Percentiles rank a stretch among this genome's conserved stretches.
Evolutionary conservation across 2,329 filamentous ascomycete species (phyloP).

Genomic region (Fusarium paranaense): DNA sequence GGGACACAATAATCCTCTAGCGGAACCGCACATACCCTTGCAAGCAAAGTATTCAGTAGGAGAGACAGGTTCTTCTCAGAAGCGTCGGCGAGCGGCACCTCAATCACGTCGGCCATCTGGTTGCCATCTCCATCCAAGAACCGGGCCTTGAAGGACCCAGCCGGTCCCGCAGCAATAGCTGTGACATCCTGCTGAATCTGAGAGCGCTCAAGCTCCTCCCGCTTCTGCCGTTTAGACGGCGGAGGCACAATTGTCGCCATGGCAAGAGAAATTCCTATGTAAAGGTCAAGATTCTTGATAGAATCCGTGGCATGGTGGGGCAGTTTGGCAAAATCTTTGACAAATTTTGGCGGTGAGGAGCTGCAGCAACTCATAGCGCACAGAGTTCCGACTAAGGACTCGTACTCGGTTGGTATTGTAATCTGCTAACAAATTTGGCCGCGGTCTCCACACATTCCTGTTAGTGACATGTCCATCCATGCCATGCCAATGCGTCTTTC

Average conservation of each 20-base stretch:
- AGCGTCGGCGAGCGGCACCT: conserved; percentile 85
- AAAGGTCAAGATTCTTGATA: background rate
- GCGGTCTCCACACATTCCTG: conserved; percentile 20
- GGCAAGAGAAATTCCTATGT: conserved; percentile 9
- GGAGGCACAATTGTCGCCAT: conserved; percentile 90
- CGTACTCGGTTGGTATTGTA: background rate
- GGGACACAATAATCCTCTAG: background rate
- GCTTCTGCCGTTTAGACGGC: conserved; percentile 87
- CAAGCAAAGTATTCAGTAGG: conserved; percentile 85
- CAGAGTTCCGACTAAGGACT: background rate
- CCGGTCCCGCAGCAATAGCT: conserved; percentile 70
- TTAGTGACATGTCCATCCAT: conserved; percentile 20
- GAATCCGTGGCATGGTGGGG: conserved; percentile 41
- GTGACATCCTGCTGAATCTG: conserved; percentile 81
- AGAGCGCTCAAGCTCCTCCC: conserved; percentile 77
- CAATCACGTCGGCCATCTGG: conserved; percentile 75
- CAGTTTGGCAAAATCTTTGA: conserved; percentile 44
- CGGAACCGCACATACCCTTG: conserved; percentile 65
- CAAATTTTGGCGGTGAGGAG: conserved; percentile 48
- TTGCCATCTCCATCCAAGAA: conserved; percentile 86
- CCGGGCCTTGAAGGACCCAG: conserved; percentile 84
- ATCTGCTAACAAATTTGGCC: conserved; percentile 34
- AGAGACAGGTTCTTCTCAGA: conserved; percentile 90
- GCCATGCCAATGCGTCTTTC: background rate
- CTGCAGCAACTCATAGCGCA: conserved; percentile 19